Base-by-base conservation (phyloP, 176 grass and related monocot genomes). In the Rhynchospora pubera region DNA sequence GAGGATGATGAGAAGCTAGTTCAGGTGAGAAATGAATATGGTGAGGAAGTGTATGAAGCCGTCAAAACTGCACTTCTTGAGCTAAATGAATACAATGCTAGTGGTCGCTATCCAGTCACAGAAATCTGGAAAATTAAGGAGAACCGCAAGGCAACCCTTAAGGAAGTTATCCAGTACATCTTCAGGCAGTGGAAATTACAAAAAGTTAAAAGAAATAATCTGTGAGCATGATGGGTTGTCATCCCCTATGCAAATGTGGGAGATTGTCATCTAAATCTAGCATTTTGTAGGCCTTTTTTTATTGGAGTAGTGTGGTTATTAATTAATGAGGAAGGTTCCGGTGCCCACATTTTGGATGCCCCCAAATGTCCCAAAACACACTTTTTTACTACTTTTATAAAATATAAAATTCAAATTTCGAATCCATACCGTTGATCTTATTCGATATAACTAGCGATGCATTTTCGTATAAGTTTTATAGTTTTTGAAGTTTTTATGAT, bases 51-150 rank as follows among this genome's bases (percentile, higher is more conserved):
- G 9, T 87, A 67, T 65, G 32, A 82, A 5, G 85, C 78, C 1
- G 86, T 91, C 72, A 85, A 68, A 14, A 89, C 51, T 0, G 89
- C 89, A 0, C 32, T 94, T 26, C 26, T 89, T 10, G 91, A 94
- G 85, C 75, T 93, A 46, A 93, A 93, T 1, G 91, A 93, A 58
- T 91, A 89, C 84, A 93, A 93, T 50, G 62, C 91, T 24, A 89
- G 89, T 7, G 84, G 89, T 24, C 50, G 82, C 55, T 93, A 89
- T 11, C 67, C 76, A 9, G 73, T 91, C 2, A 75, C 69, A 15
- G 91, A 94, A n/a, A 56, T 94, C 13, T 94, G 89, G 89, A 83
- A 94, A 77, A 87, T 78, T 53, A 85, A 87, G 62, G 81, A 85
- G 65, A 80, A 80, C 28, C 85, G 32, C 5, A 89, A 91, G 71